Percentiles rank a stretch among this genome's conserved stretches.
phyloP scores from a whole-genome alignment of 164 flowering plant genomes.

The Cinnamomum micranthum region DNA sequence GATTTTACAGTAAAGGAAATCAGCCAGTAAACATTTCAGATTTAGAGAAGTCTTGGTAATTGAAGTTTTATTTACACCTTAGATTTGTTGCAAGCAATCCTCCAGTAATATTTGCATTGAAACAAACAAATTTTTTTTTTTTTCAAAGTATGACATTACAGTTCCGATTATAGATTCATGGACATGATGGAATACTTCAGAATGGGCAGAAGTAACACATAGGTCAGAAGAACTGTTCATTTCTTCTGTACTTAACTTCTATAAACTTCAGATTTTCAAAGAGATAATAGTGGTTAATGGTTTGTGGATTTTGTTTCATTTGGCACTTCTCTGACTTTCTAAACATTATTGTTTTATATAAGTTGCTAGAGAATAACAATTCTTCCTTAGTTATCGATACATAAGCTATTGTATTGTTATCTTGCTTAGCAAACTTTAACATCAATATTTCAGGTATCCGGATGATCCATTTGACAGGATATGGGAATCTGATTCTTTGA shows the following conservation, averaged over 20 bases:
- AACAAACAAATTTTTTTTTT: too few species aligned
- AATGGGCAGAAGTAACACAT: neutral
- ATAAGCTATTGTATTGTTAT: neutral
- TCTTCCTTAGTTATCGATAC: neutral
- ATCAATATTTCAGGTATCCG: constrained; percentile 65
- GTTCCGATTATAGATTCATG: too few species aligned
- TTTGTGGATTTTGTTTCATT: neutral
- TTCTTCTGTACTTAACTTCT: neutral
- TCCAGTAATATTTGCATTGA: too few species aligned
- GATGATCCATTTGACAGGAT: constrained; percentile 97
- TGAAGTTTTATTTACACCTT: too few species aligned
- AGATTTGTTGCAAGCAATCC: too few species aligned
- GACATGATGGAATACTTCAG: too few species aligned
- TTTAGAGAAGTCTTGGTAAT: too few species aligned
- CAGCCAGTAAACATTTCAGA: too few species aligned
- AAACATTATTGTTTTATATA: too few species aligned
- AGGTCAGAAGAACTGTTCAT: neutral
- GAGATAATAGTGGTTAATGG: neutral
- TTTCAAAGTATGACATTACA: too few species aligned
- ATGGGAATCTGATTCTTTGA: constrained; percentile 85
- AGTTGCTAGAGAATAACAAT: neutral
- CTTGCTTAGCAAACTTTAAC: neutral
- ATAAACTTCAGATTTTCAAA: neutral
- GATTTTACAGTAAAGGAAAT: too few species aligned
- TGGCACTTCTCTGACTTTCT: neutral